Conservation (phyloP, 352 stramenopile species). For the Globisporangium radiosum region DNA sequence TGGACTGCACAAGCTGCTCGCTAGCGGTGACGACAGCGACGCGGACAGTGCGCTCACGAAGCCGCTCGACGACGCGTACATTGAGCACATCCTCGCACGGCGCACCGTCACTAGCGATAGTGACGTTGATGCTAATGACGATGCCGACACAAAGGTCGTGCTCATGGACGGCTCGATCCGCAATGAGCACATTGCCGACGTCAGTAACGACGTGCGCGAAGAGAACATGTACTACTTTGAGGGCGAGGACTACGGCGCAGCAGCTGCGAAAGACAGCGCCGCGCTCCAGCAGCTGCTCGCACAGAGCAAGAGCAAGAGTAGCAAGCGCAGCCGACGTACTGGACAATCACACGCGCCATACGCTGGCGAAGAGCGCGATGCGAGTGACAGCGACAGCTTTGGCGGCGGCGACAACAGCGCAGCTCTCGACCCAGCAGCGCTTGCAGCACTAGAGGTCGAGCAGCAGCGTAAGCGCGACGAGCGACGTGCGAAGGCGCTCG, state of each 20-base stretch:
- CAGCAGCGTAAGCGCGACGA: slow-evolving; percentile 31
- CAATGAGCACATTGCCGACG: slow-evolving; percentile 43
- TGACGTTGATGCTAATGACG: not conserved
- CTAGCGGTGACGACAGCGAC: slow-evolving; percentile 26
- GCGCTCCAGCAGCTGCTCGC: slow-evolving; percentile 33
- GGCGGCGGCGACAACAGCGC: not conserved
- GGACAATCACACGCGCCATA: slow-evolving; percentile 17
- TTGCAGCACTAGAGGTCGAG: slow-evolving; percentile 35
- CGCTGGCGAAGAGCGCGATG: slow-evolving; percentile 29
- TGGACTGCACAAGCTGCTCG: slow-evolving; percentile 60
- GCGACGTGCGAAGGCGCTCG: slow-evolving; percentile 29
- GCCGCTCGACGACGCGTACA: slow-evolving; percentile 50
- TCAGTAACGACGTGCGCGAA: slow-evolving; percentile 50
- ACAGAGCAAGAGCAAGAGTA: slow-evolving; percentile 11
- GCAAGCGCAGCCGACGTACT: slow-evolving; percentile 21
- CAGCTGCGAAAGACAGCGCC: slow-evolving; percentile 25
- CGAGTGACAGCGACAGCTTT: slow-evolving; percentile 24
- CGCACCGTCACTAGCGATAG: slow-evolving; percentile 6
- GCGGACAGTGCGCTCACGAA: slow-evolving; percentile 29
- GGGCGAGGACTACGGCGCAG: slow-evolving; percentile 60
- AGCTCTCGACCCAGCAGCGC: slow-evolving; percentile 14
- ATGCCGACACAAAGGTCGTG: not conserved
- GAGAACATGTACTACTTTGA: slow-evolving; percentile 87
- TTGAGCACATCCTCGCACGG: slow-evolving; percentile 36
- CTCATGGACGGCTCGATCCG: slow-evolving; percentile 24